Conservation (phyloP, 768 basidiomycete species). For the Lanmaoa pseudosensibilis region DNA sequence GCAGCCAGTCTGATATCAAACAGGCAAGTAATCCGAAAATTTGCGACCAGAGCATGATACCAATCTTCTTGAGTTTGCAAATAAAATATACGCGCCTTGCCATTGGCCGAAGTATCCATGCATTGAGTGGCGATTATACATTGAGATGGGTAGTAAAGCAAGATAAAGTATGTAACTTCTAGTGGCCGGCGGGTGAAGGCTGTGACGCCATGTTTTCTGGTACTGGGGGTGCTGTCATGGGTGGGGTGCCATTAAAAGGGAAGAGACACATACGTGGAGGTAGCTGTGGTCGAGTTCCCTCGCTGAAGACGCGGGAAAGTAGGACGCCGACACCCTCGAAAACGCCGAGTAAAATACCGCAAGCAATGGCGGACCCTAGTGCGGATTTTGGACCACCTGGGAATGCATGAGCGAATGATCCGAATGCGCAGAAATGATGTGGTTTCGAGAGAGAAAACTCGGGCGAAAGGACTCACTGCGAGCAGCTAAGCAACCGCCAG, state of each 20-base stretch:
- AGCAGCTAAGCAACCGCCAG: conserved; percentile 92
- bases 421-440: not conserved
- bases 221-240: conserved; percentile 37
- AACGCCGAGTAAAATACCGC: conserved; percentile 93
- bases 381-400: conserved; percentile 91
- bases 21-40: not conserved
- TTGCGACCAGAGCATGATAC: not conserved
- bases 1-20: conserved; percentile 16
- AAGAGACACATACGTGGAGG: conserved; percentile 61
- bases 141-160: conserved; percentile 35
- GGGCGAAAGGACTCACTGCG: conserved; percentile 65
- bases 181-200: conserved; percentile 46
- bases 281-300: conserved; percentile 76
- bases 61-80: not conserved
- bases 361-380: conserved; percentile 89
- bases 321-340: conserved; percentile 96
- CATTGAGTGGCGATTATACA: conserved; percentile 39
- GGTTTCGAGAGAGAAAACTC: not conserved
- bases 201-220: conserved; percentile 58
- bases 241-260: not conserved
- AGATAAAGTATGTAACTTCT: conserved; percentile 42
- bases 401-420: conserved; percentile 6
- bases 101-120: conserved; percentile 29
- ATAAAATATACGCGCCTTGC: conserved; percentile 24
- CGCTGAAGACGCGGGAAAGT: conserved; percentile 84